Base-by-base conservation (phyloP, 1,139 yeast species). In the Taiozyma sp. region DNA sequence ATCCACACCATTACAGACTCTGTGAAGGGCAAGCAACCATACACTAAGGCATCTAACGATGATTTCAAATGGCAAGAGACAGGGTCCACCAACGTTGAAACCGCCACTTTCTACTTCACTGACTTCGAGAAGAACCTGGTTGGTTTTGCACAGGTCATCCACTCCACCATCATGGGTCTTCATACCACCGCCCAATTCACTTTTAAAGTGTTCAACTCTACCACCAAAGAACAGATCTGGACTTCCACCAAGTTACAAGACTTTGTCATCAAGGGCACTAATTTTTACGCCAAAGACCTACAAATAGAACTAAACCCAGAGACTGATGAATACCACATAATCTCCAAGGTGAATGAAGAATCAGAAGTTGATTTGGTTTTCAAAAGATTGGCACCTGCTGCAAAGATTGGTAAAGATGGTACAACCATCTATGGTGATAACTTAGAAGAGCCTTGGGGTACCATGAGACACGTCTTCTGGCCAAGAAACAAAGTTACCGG, bases 381-480 rank as follows among this genome's bases (percentile, higher is more conserved):
- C 62, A 76, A 74, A 40, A 77, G 83, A 58, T 68, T 79, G 46
- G 84, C 82, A n/a, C 86, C 88, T 8, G 96, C 97, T 45, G 84
- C 90, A 60, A 88, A 91, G 69, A 87, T 93, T 62, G 99, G 99
- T 61, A 77, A 80, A 47, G 89, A 90, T 64, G 98, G 98, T 55
- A 70, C 77, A 47, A 86, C 97, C 22, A 76, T 77, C 57, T 93
- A 89, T 66, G 99, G 99, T 54, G 86, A 85, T 41, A 91, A 91
- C 65, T 63, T 76, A 22, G 77, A 74, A 37, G 81, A 87, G 58
- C 98, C 98, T 26, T 93, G 99, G 99, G 99, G 99, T 11, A 76
- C 88, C 19, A 90, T 93, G 97, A 83, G 97, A 69, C 99, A 93
- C 66, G 74, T 81, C 21, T 93, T 93, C 72, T 93, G 98, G 98